These are phyloP conservation scores for Nicotiana undulata DNA, from an alignment of 257 asterid species.

Conservation along the genomic window DNA sequence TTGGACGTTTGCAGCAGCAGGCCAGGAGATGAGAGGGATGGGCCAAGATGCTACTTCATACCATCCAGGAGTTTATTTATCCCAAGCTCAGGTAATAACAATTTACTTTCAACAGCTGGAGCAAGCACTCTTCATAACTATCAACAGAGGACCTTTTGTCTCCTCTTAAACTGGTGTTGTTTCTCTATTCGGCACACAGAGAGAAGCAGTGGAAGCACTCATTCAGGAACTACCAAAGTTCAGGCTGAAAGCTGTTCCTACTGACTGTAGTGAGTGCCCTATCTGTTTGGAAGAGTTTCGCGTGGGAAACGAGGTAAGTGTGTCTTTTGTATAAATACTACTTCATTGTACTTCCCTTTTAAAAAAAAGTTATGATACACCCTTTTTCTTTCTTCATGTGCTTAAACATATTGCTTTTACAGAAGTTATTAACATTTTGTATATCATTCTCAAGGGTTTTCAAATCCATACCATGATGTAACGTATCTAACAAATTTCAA, in stretches of 20 bases:
- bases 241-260: conserved; percentile 67
- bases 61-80: conserved; percentile 87
- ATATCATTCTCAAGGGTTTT: background rate
- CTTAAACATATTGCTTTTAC: background rate
- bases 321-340: background rate
- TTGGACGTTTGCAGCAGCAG: conserved; percentile 98
- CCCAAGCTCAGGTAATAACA: conserved; percentile 74
- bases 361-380: background rate
- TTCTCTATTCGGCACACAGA: conserved; percentile 32
- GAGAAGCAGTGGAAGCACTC: conserved; percentile 81
- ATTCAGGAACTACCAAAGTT: conserved; percentile 82
- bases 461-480: background rate
- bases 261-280: conserved; percentile 75
- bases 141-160: background rate
- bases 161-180: background rate
- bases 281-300: conserved; percentile 77
- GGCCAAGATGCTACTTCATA: conserved; percentile 86
- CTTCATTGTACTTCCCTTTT: background rate
- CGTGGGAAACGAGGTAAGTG: conserved; percentile 54
- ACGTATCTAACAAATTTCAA: background rate
- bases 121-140: background rate
- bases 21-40: conserved; percentile 94
- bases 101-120: conserved; percentile 7
- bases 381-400: background rate
- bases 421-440: background rate